Base-by-base conservation (phyloP, 176 grass and related monocot species). In the Olyra latifolia region DNA sequence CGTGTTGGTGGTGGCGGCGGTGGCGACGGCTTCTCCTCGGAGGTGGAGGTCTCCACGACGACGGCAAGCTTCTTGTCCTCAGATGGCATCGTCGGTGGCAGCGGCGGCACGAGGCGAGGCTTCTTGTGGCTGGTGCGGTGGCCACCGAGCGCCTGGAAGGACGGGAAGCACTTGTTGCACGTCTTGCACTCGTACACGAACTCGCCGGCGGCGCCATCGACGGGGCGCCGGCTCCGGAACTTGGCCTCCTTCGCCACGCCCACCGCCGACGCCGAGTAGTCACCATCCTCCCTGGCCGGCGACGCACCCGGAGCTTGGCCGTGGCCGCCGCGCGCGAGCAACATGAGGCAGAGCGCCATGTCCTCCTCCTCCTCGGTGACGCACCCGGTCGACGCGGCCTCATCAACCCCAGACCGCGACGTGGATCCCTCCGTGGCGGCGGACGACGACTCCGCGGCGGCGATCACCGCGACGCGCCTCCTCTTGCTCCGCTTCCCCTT, bases 101-200 rank as follows among this genome's bases (percentile, higher is more conserved):
- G 53, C 12, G 64, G 40, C 7, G 63, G 40, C 1, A 27, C 50
- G 0, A 84, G 78, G 48, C 83, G 89, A 0, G 90, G 90, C 72
- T 98, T 98, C 92, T 89, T 94, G 89, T 98, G 95, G 73, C 95
- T 98, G 56, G 95, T 91, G 27, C 96, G 96, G 92, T 99, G 96
- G 10, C 96, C 96, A 19, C 96, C 92, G n/a, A 99, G 96, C 10
- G 96, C 96, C 66, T 99, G 96, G 86, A 99, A 99, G 0, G 94
- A 97, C 9, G 84, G 65, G 85, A 97, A 97, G 73, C 83, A 89
- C 84, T 91, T 97, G 87, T 66, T 89, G 82, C 94, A 97, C 13
- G 94, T 97, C 91, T 76, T 89, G 89, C 94, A 97, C 87, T 97
- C 89, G 52, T 97, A 97, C 3, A 90, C 84, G 81, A 81, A 86